phyloP scores from a whole-genome alignment of 176 grass and related monocot species.

The Cenchrus fungigraminus region DNA sequence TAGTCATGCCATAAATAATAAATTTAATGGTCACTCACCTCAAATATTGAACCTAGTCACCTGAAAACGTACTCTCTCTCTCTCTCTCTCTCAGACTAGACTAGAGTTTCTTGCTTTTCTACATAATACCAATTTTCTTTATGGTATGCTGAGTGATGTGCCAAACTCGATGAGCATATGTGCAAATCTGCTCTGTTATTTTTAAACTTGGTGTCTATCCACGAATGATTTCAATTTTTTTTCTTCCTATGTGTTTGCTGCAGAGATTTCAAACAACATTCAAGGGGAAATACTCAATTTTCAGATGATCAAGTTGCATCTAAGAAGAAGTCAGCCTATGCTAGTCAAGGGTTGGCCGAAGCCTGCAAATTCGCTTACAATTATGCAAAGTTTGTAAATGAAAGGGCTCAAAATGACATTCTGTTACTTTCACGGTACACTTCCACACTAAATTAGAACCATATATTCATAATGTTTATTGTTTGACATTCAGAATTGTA shows the following conservation, averaged over 20 bases:
- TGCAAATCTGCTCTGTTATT: slow-evolving; percentile 19
- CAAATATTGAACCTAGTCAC: not conserved
- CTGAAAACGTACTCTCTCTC: slow-evolving; percentile 11
- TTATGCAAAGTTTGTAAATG: slow-evolving; percentile 98
- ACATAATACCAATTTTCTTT: slow-evolving; percentile 2
- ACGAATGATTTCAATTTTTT: not conserved
- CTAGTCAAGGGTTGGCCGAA: slow-evolving; percentile 70
- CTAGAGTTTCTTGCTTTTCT: not conserved
- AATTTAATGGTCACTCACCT: not conserved
- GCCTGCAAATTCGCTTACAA: slow-evolving; percentile 91
- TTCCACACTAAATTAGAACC: not conserved
- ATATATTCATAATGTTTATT: not conserved
- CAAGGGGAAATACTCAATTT: slow-evolving; percentile 46
- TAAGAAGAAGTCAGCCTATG: slow-evolving; percentile 42
- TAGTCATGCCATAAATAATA: not conserved
- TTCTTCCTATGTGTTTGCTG: slow-evolving; percentile 20
- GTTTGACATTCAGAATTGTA: not conserved
- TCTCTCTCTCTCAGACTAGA: not conserved
- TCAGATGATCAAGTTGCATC: slow-evolving; percentile 41
- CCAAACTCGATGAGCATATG: not conserved
- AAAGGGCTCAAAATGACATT: slow-evolving; percentile 92
- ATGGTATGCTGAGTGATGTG: not conserved
- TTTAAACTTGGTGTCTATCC: not conserved
- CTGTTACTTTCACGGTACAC: slow-evolving; percentile 88
- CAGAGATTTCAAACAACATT: slow-evolving; percentile 43